These are phyloP conservation scores for Aureococcus anophagefferens DNA, from an alignment of 108 stramenopile species.

Conservation along the genomic window DNA sequence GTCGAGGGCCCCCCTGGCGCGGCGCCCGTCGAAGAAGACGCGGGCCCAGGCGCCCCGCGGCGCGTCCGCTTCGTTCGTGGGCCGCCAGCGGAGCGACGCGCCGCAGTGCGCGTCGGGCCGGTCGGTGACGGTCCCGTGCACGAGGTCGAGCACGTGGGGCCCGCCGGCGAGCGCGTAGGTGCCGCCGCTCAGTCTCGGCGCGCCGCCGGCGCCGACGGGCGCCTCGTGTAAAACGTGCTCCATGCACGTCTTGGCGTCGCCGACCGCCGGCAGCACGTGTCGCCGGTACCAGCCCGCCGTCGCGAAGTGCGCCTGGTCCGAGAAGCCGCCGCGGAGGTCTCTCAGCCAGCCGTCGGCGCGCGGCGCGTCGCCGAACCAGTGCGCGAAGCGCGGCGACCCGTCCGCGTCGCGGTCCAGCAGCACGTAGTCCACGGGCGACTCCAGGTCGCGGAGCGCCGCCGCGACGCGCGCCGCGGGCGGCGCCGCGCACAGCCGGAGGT, in stretches of 20 bases:
- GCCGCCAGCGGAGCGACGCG: no score
- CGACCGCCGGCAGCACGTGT: background rate
- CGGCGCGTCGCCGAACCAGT: background rate
- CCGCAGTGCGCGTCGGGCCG: no score
- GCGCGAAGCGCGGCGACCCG: background rate
- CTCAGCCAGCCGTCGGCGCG: background rate
- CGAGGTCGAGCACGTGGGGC: background rate
- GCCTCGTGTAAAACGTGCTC: background rate
- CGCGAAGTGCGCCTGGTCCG: background rate
- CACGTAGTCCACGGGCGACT: background rate
- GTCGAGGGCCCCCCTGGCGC: no score
- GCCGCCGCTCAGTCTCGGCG: background rate
- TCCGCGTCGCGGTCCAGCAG: background rate
- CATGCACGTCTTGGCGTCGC: background rate
- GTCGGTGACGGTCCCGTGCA: background rate
- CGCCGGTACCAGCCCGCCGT: background rate
- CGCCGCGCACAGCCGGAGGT: background rate
- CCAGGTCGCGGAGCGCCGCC: background rate
- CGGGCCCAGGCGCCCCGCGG: no score
- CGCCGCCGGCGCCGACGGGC: background rate
- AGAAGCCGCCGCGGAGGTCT: background rate
- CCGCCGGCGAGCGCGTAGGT: background rate
- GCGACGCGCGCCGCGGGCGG: background rate
- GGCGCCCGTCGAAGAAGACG: no score
- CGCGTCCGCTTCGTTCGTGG: no score